Evolutionary conservation across 78 protist species (phyloP).

Genomic region (Speleostelium caveatum): DNA sequence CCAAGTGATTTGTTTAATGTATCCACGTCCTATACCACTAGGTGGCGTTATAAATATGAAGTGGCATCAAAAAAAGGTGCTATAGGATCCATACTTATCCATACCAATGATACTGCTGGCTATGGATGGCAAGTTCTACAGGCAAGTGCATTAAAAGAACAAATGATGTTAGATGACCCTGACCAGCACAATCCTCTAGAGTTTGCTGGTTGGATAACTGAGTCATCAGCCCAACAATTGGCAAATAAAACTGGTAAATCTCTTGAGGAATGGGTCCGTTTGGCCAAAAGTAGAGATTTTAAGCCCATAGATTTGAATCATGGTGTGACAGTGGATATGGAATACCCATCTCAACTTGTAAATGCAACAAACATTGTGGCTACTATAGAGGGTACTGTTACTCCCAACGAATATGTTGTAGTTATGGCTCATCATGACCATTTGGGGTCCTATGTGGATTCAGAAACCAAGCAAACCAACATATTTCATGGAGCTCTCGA

Average conservation of each 20-base stretch:
- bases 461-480: not conserved
- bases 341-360: not conserved
- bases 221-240: not conserved
- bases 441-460: not conserved
- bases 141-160: not conserved
- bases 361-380: not conserved
- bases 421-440: conserved; percentile 63
- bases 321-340: not conserved
- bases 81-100: not conserved
- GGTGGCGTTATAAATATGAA: not conserved
- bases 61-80: conserved; percentile 2
- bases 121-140: not conserved
- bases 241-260: not conserved
- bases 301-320: not conserved
- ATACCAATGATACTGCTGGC: not conserved
- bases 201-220: conserved; percentile 8
- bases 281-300: not conserved
- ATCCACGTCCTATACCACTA: not conserved
- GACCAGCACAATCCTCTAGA: not conserved
- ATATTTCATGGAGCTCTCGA: conserved; percentile 39
- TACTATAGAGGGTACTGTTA: not conserved
- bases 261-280: not conserved
- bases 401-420: conserved; percentile 1
- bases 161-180: not conserved
- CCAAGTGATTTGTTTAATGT: not conserved